phyloP scores from a whole-genome alignment of 257 asterid genomes.

The Orobanche coerulescens region DNA sequence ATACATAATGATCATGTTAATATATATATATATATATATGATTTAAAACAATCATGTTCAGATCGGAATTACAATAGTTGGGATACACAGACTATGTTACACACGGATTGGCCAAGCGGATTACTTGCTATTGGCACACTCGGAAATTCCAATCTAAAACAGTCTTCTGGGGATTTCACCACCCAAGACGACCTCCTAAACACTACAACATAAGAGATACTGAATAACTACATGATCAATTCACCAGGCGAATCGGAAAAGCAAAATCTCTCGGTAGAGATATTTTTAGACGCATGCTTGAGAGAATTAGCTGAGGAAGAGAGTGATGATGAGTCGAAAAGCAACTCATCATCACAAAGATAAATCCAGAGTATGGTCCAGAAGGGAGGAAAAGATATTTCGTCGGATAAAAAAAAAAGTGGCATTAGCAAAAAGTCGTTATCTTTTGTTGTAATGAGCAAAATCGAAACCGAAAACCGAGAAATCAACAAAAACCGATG shows the following conservation, averaged over 20 bases:
- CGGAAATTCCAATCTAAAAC: slow-evolving; percentile 37
- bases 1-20: too few species aligned
- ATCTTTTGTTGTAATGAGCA: too few species aligned
- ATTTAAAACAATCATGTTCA: too few species aligned
- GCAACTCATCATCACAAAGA: slow-evolving; percentile 15
- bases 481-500: too few species aligned
- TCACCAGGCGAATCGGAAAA: slow-evolving; percentile 26
- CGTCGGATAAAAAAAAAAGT: slow-evolving; percentile 21
- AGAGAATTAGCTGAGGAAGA: slow-evolving; percentile 19
- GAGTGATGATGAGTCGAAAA: background rate
- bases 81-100: slow-evolving; percentile 21
- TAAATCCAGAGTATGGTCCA: slow-evolving; percentile 16
- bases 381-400: slow-evolving; percentile 28
- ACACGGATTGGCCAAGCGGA: slow-evolving; percentile 62
- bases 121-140: slow-evolving; percentile 81
- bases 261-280: slow-evolving; percentile 25
- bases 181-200: slow-evolving; percentile 12
- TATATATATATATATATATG: too few species aligned
- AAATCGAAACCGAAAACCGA: too few species aligned
- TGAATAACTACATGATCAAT: slow-evolving; percentile 19
- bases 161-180: slow-evolving; percentile 14
- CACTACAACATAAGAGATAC: slow-evolving; percentile 25
- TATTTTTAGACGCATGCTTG: slow-evolving; percentile 31
- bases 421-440: slow-evolving; percentile 43
- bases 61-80: too few species aligned